These are phyloP conservation scores for Agrostemma githago DNA, from an alignment of 148 eudicot genomes.

Conservation along the genomic window DNA sequence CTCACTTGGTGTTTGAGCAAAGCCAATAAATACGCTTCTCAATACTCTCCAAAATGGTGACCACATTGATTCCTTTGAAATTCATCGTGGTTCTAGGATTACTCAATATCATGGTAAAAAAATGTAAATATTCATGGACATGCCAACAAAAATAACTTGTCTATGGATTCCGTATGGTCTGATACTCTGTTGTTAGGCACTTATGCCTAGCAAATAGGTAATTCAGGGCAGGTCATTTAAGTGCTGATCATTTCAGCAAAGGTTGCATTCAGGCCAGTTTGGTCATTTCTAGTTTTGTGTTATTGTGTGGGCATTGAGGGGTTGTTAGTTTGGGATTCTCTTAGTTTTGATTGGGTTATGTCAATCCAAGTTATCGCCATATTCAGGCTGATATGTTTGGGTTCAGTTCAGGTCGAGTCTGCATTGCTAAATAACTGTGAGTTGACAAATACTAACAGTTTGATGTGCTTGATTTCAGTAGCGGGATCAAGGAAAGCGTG, in stretches of 20 bases:
- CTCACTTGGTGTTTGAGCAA: not conserved
- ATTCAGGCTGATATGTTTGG: not conserved
- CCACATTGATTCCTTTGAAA: not conserved
- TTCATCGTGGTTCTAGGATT: not conserved
- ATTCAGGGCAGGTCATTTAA: not conserved
- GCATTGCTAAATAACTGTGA: no score
- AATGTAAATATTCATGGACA: not conserved
- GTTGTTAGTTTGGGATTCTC: not conserved
- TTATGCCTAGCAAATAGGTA: not conserved
- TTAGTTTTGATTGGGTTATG: not conserved
- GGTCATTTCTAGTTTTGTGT: not conserved
- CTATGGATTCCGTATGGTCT: not conserved
- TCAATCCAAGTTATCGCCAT: no score
- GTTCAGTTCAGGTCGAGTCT: not conserved
- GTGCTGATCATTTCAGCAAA: no score
- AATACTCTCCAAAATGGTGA: not conserved
- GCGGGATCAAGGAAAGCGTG: constrained; percentile 83
- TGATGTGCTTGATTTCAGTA: constrained; percentile 41
- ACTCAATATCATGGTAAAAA: not conserved
- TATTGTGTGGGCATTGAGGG: not conserved
- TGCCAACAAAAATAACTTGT: not conserved
- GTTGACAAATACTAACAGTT: not conserved
- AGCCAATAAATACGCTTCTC: not conserved
- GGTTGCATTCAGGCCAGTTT: not conserved
- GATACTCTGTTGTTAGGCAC: not conserved